Conservation (phyloP, 805 yeast genomes). For the Isabelozyma pseudorhagii region DNA sequence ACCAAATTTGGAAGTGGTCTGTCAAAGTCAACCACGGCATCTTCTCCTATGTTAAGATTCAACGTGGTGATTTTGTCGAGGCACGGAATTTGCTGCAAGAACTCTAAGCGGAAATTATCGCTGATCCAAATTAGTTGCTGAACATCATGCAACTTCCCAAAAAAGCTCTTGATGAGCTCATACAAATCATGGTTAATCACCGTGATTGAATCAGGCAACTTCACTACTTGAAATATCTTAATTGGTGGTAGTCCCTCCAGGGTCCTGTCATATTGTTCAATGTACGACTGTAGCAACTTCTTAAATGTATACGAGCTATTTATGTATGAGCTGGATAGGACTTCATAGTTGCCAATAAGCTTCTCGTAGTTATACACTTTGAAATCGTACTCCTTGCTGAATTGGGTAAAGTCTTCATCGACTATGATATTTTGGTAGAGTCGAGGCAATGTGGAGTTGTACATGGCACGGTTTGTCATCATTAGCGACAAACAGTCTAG, state of each 20-base stretch:
- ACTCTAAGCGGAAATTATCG: conserved; percentile 26
- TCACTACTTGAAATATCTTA: conserved; percentile 26
- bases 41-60: conserved; percentile 21
- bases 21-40: conserved; percentile 3
- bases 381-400: conserved; percentile 20
- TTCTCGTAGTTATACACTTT: conserved; percentile 3
- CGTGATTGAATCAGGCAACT: conserved; percentile 42
- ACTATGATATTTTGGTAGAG: conserved; percentile 39
- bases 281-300: conserved; percentile 22
- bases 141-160: conserved; percentile 19
- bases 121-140: conserved; percentile 30
- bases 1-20: conserved; percentile 24
- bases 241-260: conserved; percentile 10
- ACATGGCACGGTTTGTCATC: conserved; percentile 24
- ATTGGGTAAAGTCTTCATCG: conserved; percentile 33
- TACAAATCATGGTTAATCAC: conserved; percentile 29
- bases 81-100: conserved; percentile 29
- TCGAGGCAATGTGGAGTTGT: conserved; percentile 26
- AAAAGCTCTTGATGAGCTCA: conserved; percentile 19
- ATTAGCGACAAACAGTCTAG: conserved; percentile 34
- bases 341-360: not conserved
- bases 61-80: conserved; percentile 19
- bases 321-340: conserved; percentile 24
- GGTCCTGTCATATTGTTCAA: conserved; percentile 2
- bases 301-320: conserved; percentile 40